Evolutionary conservation across 306 rosid species (phyloP).

Genomic region (Vicia villosa): DNA sequence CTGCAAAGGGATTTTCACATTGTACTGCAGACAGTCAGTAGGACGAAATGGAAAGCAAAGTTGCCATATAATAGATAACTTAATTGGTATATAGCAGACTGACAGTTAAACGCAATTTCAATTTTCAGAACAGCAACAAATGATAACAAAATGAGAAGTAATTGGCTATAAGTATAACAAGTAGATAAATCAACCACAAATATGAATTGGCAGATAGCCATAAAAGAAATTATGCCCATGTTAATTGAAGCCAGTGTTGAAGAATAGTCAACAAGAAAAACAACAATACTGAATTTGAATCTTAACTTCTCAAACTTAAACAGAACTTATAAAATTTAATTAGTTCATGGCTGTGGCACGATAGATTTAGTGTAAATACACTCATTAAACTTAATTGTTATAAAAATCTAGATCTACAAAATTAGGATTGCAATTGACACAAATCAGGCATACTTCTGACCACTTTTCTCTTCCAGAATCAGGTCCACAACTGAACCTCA

Average conservation of each 20-base stretch:
- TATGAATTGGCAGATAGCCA: not conserved
- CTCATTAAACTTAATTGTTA: not conserved
- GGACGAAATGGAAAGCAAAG: conserved; percentile 16
- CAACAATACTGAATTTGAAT: conserved; percentile 3
- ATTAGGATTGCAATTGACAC: not conserved
- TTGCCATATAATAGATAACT: conserved; percentile 1
- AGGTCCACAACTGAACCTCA: conserved; percentile 2
- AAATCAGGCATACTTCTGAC: not conserved
- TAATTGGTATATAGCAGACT: conserved; percentile 5
- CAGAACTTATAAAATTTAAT: not conserved
- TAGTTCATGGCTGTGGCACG: not conserved
- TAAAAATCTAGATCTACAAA: not conserved
- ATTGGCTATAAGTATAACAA: conserved; percentile 11
- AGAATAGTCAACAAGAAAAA: conserved; percentile 12
- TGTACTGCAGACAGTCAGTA: not conserved
- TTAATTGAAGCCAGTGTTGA: not conserved
- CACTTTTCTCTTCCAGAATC: not conserved
- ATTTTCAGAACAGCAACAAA: conserved; percentile 6
- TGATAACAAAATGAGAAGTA: conserved; percentile 2
- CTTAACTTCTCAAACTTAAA: not conserved
- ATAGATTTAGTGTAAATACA: not conserved
- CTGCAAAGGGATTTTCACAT: conserved; percentile 1
- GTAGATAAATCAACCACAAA: not conserved
- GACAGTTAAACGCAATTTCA: conserved; percentile 18
- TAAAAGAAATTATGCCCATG: not conserved